A percentile compares a stretch with the other conserved stretches of the same genome.
Evolutionary conservation across 495 filamentous ascomycete species (phyloP).

Genomic region (Penicillium alfredii): DNA sequence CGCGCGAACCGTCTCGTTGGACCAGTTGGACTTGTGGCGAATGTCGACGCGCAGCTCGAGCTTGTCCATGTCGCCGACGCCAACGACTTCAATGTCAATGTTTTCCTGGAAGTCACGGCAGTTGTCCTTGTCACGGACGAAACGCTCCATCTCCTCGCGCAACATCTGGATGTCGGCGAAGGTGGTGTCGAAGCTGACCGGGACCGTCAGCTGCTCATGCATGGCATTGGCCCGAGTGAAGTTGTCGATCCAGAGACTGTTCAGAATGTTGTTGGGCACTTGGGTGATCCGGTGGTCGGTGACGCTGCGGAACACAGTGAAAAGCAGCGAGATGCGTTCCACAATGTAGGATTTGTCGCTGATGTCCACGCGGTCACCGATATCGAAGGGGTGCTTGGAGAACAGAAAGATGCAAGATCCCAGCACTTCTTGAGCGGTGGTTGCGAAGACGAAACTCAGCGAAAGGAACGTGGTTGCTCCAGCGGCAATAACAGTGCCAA

Average conservation of each 20-base stretch:
- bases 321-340: slow-evolving; percentile 90
- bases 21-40: slow-evolving; percentile 93
- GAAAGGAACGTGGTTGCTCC: slow-evolving; percentile 91
- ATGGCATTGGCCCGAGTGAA: slow-evolving; percentile 84
- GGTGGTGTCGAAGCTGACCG: slow-evolving; percentile 74
- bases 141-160: slow-evolving; percentile 71
- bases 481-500: slow-evolving; percentile 85
- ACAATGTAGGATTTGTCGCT: slow-evolving; percentile 64
- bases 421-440: slow-evolving; percentile 86
- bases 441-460: slow-evolving; percentile 87
- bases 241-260: slow-evolving; percentile 90
- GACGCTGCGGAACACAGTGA: slow-evolving; percentile 84
- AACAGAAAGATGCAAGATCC: slow-evolving; percentile 97
- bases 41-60: slow-evolving; percentile 77
- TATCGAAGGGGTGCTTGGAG: slow-evolving; percentile 92
- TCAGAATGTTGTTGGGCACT: slow-evolving; percentile 85
- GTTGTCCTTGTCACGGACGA: slow-evolving; percentile 83
- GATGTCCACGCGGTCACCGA: slow-evolving; percentile 90
- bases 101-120: slow-evolving; percentile 85
- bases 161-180: slow-evolving; percentile 84
- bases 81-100: slow-evolving; percentile 66
- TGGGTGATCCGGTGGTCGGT: slow-evolving; percentile 78
- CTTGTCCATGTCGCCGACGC: slow-evolving; percentile 83
- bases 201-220: slow-evolving; percentile 76
- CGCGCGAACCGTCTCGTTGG: slow-evolving; percentile 78